Conservation (phyloP, 352 stramenopile species). For the Globisporangium camurandrum region DNA sequence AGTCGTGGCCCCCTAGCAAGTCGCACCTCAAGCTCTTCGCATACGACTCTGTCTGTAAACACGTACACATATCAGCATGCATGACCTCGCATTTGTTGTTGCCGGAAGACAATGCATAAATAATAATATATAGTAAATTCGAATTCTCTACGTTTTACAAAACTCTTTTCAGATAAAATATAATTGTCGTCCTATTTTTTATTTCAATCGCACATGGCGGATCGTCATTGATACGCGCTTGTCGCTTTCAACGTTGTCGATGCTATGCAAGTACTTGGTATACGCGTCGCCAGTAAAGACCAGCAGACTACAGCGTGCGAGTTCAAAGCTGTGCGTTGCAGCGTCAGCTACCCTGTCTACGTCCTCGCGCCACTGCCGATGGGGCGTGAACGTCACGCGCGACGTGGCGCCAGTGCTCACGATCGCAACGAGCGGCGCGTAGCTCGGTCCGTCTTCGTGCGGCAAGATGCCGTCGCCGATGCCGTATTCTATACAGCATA, state of each 20-base stretch:
- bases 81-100: too few species aligned
- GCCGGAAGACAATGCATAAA: too few species aligned
- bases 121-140: background rate
- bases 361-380: constrained; percentile 23
- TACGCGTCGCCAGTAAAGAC: constrained; percentile 55
- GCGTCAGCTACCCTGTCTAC: background rate
- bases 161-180: background rate
- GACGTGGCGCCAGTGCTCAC: constrained; percentile 50
- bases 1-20: too few species aligned
- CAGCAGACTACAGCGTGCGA: constrained; percentile 44
- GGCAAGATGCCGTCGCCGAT: constrained; percentile 61
- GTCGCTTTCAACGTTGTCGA: constrained; percentile 35
- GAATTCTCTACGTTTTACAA: too few species aligned
- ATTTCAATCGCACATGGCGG: constrained; percentile 27
- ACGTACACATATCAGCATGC: too few species aligned
- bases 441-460: constrained; percentile 61
- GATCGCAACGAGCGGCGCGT: constrained; percentile 64
- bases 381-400: constrained; percentile 46
- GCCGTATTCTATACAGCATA: constrained; percentile 34
- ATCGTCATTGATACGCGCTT: constrained; percentile 55
- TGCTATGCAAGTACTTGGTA: constrained; percentile 51
- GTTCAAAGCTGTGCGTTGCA: constrained; percentile 18
- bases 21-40: background rate
- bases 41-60: too few species aligned
- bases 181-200: background rate